phyloP scores from a whole-genome alignment of 345 rosid species.

The Boechera retrofracta region DNA sequence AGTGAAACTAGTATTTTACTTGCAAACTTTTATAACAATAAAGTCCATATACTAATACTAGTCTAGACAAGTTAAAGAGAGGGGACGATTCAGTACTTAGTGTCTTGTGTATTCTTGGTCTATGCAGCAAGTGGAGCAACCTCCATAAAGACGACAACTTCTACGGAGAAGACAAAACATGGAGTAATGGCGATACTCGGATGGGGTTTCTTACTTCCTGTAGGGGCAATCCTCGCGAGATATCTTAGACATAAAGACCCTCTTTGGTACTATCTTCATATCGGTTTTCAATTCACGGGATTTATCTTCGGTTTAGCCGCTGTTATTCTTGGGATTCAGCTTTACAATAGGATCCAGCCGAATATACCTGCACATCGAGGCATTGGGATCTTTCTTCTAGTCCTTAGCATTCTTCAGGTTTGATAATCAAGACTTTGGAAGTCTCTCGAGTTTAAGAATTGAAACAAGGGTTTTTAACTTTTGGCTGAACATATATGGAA shows the following conservation, averaged over 20 bases:
- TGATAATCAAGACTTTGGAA: slow-evolving; percentile 4
- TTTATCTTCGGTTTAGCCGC: slow-evolving; percentile 69
- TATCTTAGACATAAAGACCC: slow-evolving; percentile 87
- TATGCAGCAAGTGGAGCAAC: slow-evolving; percentile 49
- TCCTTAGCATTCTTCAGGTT: slow-evolving; percentile 85
- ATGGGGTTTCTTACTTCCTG: slow-evolving; percentile 84
- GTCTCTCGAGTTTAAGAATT: not conserved
- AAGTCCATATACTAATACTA: not conserved
- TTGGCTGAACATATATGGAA: slow-evolving; percentile 5
- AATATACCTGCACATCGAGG: slow-evolving; percentile 72
- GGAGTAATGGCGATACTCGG: slow-evolving; percentile 70
- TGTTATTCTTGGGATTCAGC: slow-evolving; percentile 70
- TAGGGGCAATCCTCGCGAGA: slow-evolving; percentile 80
- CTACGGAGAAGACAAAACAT: slow-evolving; percentile 68
- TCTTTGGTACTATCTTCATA: slow-evolving; percentile 84
- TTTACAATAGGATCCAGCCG: slow-evolving; percentile 57
- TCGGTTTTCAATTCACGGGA: slow-evolving; percentile 64
- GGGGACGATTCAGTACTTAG: not conserved
- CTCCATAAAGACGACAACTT: slow-evolving; percentile 39
- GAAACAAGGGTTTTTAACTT: not conserved
- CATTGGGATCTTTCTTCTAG: slow-evolving; percentile 77
- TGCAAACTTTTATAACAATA: not conserved
- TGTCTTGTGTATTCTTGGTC: slow-evolving; percentile 36
- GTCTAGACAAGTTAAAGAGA: not conserved
- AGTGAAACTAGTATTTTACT: not conserved